Evolutionary conservation across 2,329 filamentous ascomycete genomes (phyloP), one percentile per base, ranked within the genome.

Genomic region (Phyllosticta capitalensis): DNA sequence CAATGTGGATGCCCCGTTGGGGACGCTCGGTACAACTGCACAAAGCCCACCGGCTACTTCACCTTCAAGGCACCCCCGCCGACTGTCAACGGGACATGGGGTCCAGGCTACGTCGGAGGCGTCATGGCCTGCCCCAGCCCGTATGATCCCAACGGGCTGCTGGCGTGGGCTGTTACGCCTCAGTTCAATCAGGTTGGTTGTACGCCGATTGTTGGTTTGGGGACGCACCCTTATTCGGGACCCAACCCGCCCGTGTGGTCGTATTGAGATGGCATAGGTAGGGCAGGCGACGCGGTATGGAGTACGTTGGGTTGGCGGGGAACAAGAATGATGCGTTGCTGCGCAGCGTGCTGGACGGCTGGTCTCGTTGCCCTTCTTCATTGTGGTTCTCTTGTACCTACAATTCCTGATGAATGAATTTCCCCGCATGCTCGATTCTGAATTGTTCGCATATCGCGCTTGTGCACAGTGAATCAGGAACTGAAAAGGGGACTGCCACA

Each of bases 181-280:
- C 38, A 55, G 20, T 67, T 64, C 55, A 63, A 62, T 38, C 48
- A 50, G 26, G 62, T 57, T 6, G 64, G 49, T 6, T 65, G 65
- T 56, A 56, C 63, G 4, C 58, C 60, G 9, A 54, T 66, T 38
- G 48, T 54, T 3, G 64, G 65, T 6, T 45, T 67, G 24, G 65
- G 57, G n/a, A 66, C 62, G 5, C 64, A 67, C 52, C 53, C 55
- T 5, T 67, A 66, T 56, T 61, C 60, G 9, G 64, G 65, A 5
- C 19, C 51, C 2, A 62, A 60, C 45, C 63, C 63, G 5, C 63
- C 64, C 0, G 64, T 67, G 14, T 67, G 64, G 65, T 51, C 62
- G 7, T 66, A 65, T 28, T 64, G 51, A 63, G 55, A 10, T 45
- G 38, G 14, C 12, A 3, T n/a, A n/a, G 3, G 14, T 26, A 12